Percentiles rank a stretch among this genome's conserved stretches.
phyloP scores from a whole-genome alignment of 805 yeast genomes.

The Candida orba region DNA sequence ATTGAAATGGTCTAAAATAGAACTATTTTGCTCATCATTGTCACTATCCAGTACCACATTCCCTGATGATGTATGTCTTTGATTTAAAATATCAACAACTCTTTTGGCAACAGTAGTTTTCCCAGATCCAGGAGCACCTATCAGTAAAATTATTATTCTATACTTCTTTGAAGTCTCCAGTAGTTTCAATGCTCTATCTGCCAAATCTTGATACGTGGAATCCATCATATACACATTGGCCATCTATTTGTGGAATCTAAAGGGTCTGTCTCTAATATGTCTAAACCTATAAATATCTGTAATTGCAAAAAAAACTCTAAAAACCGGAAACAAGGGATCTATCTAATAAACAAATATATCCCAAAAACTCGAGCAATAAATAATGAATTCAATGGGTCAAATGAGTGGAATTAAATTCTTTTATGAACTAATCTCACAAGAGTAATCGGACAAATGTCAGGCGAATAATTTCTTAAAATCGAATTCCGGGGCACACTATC shows the following conservation, averaged over 20 bases:
- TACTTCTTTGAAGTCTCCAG: conserved; percentile 26
- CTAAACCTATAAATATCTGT: no score
- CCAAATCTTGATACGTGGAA: conserved; percentile 24
- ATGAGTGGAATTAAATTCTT: background rate
- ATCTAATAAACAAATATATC: no score
- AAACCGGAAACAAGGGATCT: no score
- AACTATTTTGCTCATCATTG: background rate
- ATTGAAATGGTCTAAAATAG: conserved; percentile 3
- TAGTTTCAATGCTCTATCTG: conserved; percentile 25
- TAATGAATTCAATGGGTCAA: no score
- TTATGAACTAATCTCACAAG: background rate
- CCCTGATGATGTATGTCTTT: conserved; percentile 17
- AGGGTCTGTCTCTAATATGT: no score
- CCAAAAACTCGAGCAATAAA: no score
- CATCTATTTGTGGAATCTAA: conserved; percentile 3
- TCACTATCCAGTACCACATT: background rate
- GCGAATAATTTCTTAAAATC: background rate
- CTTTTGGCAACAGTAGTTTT: conserved; percentile 58
- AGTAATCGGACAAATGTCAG: conserved; percentile 1
- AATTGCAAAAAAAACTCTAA: no score
- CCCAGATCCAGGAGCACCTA: conserved; percentile 85
- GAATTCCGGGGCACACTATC: no score
- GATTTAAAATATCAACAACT: conserved; percentile 37
- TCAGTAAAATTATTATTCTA: conserved; percentile 50
- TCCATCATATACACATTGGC: conserved; percentile 20